Conservation (phyloP, 2,329 filamentous ascomycete genomes). For the Huntiella bhutanensis region DNA sequence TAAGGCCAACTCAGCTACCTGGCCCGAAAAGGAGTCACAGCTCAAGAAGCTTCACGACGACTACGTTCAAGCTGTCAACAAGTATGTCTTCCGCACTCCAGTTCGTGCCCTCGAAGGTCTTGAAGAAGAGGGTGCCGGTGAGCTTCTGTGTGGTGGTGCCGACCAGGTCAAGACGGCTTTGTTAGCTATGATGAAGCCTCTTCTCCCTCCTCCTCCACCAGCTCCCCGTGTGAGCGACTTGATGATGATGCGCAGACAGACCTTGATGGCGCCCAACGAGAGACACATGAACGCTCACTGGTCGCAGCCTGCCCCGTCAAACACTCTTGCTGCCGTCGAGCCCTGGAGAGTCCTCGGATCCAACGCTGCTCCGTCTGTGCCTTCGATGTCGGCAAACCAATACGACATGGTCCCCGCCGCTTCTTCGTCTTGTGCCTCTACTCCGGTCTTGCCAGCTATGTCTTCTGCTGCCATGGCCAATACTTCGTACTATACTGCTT, state of each 20-base stretch:
- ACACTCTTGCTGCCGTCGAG: conserved; percentile 53
- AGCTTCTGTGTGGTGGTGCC: conserved; percentile 76
- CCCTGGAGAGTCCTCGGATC: conserved; percentile 84
- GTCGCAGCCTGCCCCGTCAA: conserved; percentile 40
- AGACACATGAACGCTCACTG: conserved; percentile 5
- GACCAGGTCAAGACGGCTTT: conserved; percentile 85
- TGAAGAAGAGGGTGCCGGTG: conserved; percentile 89
- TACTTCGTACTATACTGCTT: conserved; percentile 4
- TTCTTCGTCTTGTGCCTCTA: conserved; percentile 1
- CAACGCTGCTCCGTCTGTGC: conserved; percentile 40
- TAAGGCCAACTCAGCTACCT: conserved; percentile 76
- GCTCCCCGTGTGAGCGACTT: conserved; percentile 31
- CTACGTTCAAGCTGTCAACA: conserved; percentile 91
- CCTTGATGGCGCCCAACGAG: conserved; percentile 43
- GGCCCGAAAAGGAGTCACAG: conserved; percentile 91
- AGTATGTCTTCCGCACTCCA: conserved; percentile 82
- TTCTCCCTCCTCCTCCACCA: conserved; percentile 50
- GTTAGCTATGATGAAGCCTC: conserved; percentile 66
- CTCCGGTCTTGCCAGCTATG: not conserved
- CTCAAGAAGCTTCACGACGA: conserved; percentile 95
- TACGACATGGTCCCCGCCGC: conserved; percentile 5
- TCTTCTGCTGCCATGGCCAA: conserved; percentile 1
- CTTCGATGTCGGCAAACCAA: conserved; percentile 33
- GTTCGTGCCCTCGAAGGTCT: conserved; percentile 81
- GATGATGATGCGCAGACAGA: conserved; percentile 72